Conservation (phyloP, 345 rosid species). For the Populus davidiana region DNA sequence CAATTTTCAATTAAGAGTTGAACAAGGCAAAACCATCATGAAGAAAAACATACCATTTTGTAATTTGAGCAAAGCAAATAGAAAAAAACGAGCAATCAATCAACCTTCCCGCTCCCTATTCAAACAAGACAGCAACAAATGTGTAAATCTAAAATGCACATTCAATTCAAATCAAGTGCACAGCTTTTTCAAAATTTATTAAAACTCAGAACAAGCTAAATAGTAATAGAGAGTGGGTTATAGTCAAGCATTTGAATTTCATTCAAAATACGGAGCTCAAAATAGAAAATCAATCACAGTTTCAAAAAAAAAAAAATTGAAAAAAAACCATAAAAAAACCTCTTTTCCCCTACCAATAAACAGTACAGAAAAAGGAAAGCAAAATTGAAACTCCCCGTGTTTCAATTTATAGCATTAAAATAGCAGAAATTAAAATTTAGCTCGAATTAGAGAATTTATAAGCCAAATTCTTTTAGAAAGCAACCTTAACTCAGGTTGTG, state of each 20-base stretch:
- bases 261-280: not conserved
- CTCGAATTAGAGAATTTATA: not conserved
- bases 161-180: not conserved
- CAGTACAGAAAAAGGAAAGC: not conserved
- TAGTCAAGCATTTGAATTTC: too few relatives aligned
- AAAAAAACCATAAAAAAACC: not conserved
- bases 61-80: conserved; percentile 2
- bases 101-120: conserved; percentile 26
- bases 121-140: not conserved
- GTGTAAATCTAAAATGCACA: not conserved
- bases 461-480: not conserved
- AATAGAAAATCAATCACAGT: not conserved
- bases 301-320: not conserved
- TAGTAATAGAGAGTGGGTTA: not conserved
- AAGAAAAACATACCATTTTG: conserved; percentile 34
- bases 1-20: not conserved
- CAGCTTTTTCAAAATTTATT: not conserved
- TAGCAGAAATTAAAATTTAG: not conserved
- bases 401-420: not conserved
- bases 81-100: conserved; percentile 2
- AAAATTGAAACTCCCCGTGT: not conserved
- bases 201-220: not conserved
- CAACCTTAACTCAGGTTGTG: not conserved
- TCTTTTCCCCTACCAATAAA: not conserved
- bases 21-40: not conserved